These are phyloP conservation scores for Pyricularia pennisetigena DNA, from an alignment of 2,329 filamentous ascomycete species.

Conservation along the genomic window DNA sequence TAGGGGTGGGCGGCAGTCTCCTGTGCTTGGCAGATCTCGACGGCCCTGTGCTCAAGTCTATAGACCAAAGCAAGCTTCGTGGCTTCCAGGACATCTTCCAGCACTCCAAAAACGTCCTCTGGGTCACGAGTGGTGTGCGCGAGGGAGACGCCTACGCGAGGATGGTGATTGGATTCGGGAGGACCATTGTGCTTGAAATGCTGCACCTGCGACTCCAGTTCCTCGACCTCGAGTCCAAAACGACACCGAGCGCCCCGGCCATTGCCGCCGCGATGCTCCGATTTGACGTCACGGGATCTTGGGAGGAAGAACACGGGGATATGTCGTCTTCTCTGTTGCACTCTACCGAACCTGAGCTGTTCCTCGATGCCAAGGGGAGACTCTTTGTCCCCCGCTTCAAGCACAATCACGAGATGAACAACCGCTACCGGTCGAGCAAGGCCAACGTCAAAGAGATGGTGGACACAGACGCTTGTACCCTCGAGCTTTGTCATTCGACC, in stretches of 20 bases:
- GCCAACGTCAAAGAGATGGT: background rate
- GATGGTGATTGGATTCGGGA: constrained; percentile 13
- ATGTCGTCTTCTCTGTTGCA: constrained; percentile 11
- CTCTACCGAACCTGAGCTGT: constrained; percentile 18
- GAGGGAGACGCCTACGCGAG: constrained; percentile 11
- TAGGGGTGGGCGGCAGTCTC: constrained; percentile 7
- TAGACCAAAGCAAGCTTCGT: constrained; percentile 11
- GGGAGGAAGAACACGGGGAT: background rate
- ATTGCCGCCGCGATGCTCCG: background rate
- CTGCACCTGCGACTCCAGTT: background rate
- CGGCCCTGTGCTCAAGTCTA: constrained; percentile 13
- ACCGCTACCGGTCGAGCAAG: constrained; percentile 10
- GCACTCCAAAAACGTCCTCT: constrained; percentile 11
- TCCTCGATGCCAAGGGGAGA: constrained; percentile 6
- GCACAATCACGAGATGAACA: constrained; percentile 6
- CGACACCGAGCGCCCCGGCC: background rate
- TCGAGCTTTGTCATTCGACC: background rate
- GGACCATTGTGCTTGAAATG: background rate
- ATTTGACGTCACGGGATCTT: constrained; percentile 1
- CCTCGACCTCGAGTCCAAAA: background rate
- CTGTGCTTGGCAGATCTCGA: constrained; percentile 17
- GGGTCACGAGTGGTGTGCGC: constrained; percentile 13
- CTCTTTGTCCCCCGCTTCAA: background rate
- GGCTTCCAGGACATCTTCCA: constrained; percentile 10
- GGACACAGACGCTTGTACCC: background rate